Evolutionary conservation across 2,329 filamentous ascomycete species (phyloP).

Genomic region (Fusarium bactridioides): DNA sequence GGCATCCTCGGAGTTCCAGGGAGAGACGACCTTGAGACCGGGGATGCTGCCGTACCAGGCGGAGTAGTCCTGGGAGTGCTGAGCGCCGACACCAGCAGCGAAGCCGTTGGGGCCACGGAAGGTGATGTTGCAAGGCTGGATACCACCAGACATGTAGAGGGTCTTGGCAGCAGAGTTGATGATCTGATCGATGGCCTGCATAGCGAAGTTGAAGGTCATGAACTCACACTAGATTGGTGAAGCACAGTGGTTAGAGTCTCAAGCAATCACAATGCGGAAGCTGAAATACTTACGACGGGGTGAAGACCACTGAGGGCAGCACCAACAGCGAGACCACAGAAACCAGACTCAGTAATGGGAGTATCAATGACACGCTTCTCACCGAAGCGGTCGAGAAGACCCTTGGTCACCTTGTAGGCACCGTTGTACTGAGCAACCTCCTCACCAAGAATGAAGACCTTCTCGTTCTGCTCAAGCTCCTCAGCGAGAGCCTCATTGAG

Average conservation of each 20-base stretch:
- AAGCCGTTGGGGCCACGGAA: constrained; percentile 99
- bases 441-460: constrained; percentile 96
- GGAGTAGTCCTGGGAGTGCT: constrained; percentile 99
- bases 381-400: constrained; percentile 94
- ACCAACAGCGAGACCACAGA: constrained; percentile 91
- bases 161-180: constrained; percentile 99
- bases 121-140: constrained; percentile 99
- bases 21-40: constrained; percentile 94
- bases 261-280: neutral
- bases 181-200: constrained; percentile 99
- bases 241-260: constrained; percentile 11
- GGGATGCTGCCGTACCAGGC: constrained; percentile 99
- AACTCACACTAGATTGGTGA: constrained; percentile 81
- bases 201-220: constrained; percentile 99
- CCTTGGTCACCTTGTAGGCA: constrained; percentile 99
- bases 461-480: constrained; percentile 92
- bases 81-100: constrained; percentile 90
- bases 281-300: constrained; percentile 76
- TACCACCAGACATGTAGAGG: constrained; percentile 99
- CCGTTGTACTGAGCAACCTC: constrained; percentile 99
- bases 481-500: constrained; percentile 98
- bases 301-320: constrained; percentile 93
- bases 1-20: constrained; percentile 97
- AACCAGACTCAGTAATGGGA: constrained; percentile 97
- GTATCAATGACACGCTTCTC: constrained; percentile 98